These are phyloP conservation scores for Trypanosoma rangeli DNA, from an alignment of 208 protist genomes.

Conservation along the genomic window DNA sequence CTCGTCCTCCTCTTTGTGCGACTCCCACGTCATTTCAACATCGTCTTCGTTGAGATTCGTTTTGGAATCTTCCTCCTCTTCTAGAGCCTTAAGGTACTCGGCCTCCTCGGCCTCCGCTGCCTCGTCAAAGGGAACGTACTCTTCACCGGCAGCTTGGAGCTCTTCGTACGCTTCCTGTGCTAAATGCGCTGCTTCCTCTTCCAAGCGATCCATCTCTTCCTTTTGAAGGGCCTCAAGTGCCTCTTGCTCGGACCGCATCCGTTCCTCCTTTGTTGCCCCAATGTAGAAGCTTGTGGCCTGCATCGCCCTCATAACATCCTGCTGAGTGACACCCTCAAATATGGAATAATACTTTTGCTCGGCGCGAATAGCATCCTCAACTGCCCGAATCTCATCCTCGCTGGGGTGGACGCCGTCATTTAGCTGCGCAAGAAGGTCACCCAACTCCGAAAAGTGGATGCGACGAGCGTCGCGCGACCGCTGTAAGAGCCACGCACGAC, in stretches of 20 bases:
- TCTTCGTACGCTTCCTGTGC: slow-evolving; percentile 39
- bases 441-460: slow-evolving; percentile 32
- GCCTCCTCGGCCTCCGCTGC: slow-evolving; percentile 27
- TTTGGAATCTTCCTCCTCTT: slow-evolving; percentile 28
- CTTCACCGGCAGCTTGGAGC: slow-evolving; percentile 31
- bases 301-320: slow-evolving; percentile 38
- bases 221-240: slow-evolving; percentile 29
- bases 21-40: slow-evolving; percentile 19
- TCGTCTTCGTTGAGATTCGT: slow-evolving; percentile 35
- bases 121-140: slow-evolving; percentile 29
- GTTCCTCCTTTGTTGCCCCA: slow-evolving; percentile 29
- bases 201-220: slow-evolving; percentile 34
- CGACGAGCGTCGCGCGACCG: slow-evolving; percentile 26
- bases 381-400: slow-evolving; percentile 32
- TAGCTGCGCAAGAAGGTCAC: slow-evolving; percentile 29
- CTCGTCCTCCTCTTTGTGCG: slow-evolving; percentile 7
- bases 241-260: slow-evolving; percentile 25
- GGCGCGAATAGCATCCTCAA: slow-evolving; percentile 33
- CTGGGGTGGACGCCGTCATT: slow-evolving; percentile 39
- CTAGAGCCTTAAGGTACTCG: slow-evolving; percentile 24
- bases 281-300: slow-evolving; percentile 36
- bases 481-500: slow-evolving; percentile 30
- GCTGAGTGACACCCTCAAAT: slow-evolving; percentile 28
- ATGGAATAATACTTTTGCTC: slow-evolving; percentile 20
- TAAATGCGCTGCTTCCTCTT: slow-evolving; percentile 34